Conservation (phyloP, 768 basidiomycete species). For the Lentinula edodes region DNA sequence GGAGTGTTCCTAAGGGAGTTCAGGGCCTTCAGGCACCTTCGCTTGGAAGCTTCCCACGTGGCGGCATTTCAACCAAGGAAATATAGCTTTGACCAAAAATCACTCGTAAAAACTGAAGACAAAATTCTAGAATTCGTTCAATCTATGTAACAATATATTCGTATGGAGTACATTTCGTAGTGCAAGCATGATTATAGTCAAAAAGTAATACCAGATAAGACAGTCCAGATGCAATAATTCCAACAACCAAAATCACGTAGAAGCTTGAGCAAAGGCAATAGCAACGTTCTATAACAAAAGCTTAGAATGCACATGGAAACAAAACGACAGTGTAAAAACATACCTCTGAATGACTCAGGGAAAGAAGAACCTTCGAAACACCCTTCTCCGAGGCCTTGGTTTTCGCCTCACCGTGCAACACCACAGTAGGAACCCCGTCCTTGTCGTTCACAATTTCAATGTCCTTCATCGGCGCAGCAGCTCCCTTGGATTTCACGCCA, state of each 20-base stretch:
- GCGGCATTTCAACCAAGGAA: too few relatives aligned
- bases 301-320: conserved; percentile 9
- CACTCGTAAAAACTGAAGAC: too few relatives aligned
- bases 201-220: not conserved
- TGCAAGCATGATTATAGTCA: not conserved
- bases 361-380: conserved; percentile 71
- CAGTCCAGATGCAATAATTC: not conserved
- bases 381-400: conserved; percentile 66
- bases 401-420: conserved; percentile 75
- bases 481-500: conserved; percentile 85
- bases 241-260: conserved; percentile 20
- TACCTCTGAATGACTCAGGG: conserved; percentile 91
- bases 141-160: not conserved
- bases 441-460: conserved; percentile 86
- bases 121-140: too few relatives aligned
- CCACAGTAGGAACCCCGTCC: conserved; percentile 72
- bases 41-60: not conserved
- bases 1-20: not conserved
- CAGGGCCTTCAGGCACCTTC: too few relatives aligned
- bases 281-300: conserved; percentile 58
- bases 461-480: conserved; percentile 92
- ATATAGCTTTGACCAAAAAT: too few relatives aligned
- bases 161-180: not conserved
- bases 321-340: conserved; percentile 21
- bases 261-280: conserved; percentile 83